Evolutionary conservation across 495 filamentous ascomycete genomes (phyloP), one percentile per base, ranked within the genome.

Genomic region (Thermochaetoides thermophila): DNA sequence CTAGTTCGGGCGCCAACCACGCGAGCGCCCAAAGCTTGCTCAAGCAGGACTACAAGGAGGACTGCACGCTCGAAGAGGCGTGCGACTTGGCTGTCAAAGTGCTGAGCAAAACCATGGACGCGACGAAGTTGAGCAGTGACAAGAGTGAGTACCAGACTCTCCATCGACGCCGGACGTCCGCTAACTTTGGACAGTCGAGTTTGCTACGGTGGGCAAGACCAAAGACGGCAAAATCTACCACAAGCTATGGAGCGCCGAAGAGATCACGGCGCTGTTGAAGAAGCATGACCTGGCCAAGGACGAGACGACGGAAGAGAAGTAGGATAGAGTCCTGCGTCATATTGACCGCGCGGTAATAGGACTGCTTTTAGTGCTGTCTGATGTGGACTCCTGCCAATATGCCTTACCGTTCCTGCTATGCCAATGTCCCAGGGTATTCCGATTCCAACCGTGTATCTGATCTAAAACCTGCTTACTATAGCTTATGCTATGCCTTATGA

Each of bases 11-110:
- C 21, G 89, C 91, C 39, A 96, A 96, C 69, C 95, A 96, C 54
- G 89, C 91, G 30, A 91, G 83, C 48, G 91, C 91, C 17, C 87
- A 95, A 63, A 93, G 84, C 63, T 62, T 99, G 50, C 61, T 99
- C 55, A 99, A 99, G 72, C 89, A 99, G 56, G 89, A 99, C 57
- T 99, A 96, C 63, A 93, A 96, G 70, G 89, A 96, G 61, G 84
- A 95, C 43, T 92, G 82, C 50, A 74, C 81, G 42, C 59, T 99
- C 53, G 84, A 93, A 68, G 87, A 96, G 66, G 89, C 89, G 5
- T 96, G 89, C 62, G 86, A 75, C 25, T 77, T 95, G 73, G 89
- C 89, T 14, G 86, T 99, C 46, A 99, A 99, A 73, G 89, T 96
- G 34, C 62, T 99, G 42, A 95, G 87, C 71, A 99, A 99, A 75